Percentiles rank a stretch among this genome's conserved stretches.
These are phyloP conservation scores for Circinella minor DNA, from an alignment of 371 early-diverging fungal genomes.

Conservation along the genomic window DNA sequence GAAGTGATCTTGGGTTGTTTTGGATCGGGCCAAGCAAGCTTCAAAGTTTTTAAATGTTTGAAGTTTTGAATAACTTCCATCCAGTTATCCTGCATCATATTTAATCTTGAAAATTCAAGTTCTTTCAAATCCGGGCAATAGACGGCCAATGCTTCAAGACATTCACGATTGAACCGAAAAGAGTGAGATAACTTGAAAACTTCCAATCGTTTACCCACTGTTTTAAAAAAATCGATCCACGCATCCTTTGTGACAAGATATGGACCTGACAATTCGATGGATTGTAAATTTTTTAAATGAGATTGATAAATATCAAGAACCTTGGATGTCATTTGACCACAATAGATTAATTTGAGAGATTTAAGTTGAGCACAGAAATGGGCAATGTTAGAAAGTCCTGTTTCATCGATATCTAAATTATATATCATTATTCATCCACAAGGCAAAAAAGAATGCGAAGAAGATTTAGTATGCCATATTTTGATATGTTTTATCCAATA, in stretches of 20 bases:
- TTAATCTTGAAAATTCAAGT: constrained; percentile 63
- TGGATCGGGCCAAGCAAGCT: constrained; percentile 53
- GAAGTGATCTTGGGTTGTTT: constrained; percentile 30
- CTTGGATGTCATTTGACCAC: constrained; percentile 76
- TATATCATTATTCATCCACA: background rate
- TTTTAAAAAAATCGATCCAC: constrained; percentile 67
- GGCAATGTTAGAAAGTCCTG: constrained; percentile 62
- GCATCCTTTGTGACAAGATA: constrained; percentile 67
- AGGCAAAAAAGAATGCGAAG: background rate
- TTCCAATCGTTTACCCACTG: constrained; percentile 54
- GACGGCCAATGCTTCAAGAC: constrained; percentile 58
- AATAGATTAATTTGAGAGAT: constrained; percentile 68
- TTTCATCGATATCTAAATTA: constrained; percentile 57
- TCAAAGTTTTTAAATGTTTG: constrained; percentile 43
- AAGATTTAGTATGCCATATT: too few relatives aligned
- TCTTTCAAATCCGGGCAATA: constrained; percentile 59
- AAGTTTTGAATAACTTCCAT: constrained; percentile 41
- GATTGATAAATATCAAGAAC: constrained; percentile 52
- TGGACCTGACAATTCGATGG: constrained; percentile 74
- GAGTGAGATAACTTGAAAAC: constrained; percentile 65
- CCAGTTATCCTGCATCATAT: constrained; percentile 57
- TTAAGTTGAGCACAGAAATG: constrained; percentile 67
- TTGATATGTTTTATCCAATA: too few relatives aligned
- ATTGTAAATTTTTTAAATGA: constrained; percentile 52
- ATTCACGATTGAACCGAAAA: constrained; percentile 58